phyloP scores from a whole-genome alignment of 192 early-diverging fungal species.

The Cladochytrium replicatum region DNA sequence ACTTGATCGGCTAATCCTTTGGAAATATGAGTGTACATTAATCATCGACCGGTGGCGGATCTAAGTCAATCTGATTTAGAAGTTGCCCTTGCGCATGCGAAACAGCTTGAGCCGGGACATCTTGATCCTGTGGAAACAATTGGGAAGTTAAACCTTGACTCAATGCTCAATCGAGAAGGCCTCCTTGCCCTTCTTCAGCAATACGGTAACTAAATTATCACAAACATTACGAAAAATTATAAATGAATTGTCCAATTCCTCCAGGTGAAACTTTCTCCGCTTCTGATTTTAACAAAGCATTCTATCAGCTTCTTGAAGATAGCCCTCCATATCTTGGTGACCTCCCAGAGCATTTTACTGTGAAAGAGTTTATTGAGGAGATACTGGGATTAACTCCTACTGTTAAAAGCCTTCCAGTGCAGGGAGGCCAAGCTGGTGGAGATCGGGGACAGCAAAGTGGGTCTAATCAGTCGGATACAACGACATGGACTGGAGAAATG shows the following conservation, averaged over 20 bases:
- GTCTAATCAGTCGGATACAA: no score
- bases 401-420: no score
- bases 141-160: conserved; percentile 4
- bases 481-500: no score
- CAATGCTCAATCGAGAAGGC: conserved; percentile 18
- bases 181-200: conserved; percentile 43
- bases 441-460: no score
- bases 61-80: conserved; percentile 31
- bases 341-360: conserved; percentile 30
- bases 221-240: neutral
- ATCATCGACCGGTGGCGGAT: conserved; percentile 38
- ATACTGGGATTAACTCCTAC: conserved; percentile 36
- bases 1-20: conserved; percentile 1
- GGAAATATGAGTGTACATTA: conserved; percentile 36
- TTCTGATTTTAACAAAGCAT: conserved; percentile 25
- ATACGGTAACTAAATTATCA: conserved; percentile 26
- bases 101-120: conserved; percentile 26
- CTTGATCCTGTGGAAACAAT: conserved; percentile 1
- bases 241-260: conserved; percentile 3
- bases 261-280: conserved; percentile 36
- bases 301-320: conserved; percentile 25
- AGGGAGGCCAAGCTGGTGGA: no score
- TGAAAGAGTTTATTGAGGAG: conserved; percentile 31
- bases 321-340: conserved; percentile 25
- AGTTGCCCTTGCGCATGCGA: conserved; percentile 23